A percentile compares a stretch with the other conserved stretches of the same genome.
Evolutionary conservation across 192 early-diverging fungal genomes (phyloP).

Genomic region (Phlyctochytrium bullatum): DNA sequence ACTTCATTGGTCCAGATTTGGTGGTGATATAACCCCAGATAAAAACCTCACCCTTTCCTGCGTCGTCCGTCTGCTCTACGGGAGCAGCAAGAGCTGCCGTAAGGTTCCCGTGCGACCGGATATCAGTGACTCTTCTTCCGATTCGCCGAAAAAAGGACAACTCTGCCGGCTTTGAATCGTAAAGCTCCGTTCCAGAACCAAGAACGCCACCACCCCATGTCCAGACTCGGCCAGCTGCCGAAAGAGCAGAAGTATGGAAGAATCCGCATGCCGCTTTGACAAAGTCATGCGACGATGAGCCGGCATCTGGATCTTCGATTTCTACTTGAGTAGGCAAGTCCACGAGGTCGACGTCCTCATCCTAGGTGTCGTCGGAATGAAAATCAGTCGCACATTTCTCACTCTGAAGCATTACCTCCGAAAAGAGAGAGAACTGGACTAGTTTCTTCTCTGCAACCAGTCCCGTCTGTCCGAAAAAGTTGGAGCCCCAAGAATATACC

Average conservation of each 20-base stretch:
- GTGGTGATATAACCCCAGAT: conserved; percentile 35
- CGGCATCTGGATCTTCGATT: neutral
- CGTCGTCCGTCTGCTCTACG: too few relatives aligned
- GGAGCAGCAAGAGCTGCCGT: conserved; percentile 22
- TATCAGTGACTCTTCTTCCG: conserved; percentile 9
- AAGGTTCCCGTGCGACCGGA: conserved; percentile 13
- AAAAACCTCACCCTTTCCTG: conserved; percentile 25
- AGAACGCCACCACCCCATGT: conserved; percentile 31
- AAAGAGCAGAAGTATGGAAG: conserved; percentile 29
- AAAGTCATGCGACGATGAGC: neutral
- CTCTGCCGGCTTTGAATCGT: conserved; percentile 34
- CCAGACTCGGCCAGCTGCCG: conserved; percentile 16
- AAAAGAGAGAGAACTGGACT: conserved; percentile 5
- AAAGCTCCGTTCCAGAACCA: conserved; percentile 23
- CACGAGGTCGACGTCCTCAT: conserved; percentile 29
- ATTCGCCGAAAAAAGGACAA: conserved; percentile 31
- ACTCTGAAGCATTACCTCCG: too few relatives aligned
- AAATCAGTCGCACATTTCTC: too few relatives aligned
- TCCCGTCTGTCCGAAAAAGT: conserved; percentile 42
- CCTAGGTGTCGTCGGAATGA: too few relatives aligned
- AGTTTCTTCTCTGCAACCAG: neutral
- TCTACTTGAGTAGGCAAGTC: conserved; percentile 13
- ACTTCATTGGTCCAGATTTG: too few relatives aligned
- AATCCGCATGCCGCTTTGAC: conserved; percentile 26
- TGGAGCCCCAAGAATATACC: conserved; percentile 38